A percentile compares a stretch with the other conserved stretches of the same genome.
These are phyloP conservation scores for Draba incana DNA, from an alignment of 345 rosid species.

Conservation along the genomic window DNA sequence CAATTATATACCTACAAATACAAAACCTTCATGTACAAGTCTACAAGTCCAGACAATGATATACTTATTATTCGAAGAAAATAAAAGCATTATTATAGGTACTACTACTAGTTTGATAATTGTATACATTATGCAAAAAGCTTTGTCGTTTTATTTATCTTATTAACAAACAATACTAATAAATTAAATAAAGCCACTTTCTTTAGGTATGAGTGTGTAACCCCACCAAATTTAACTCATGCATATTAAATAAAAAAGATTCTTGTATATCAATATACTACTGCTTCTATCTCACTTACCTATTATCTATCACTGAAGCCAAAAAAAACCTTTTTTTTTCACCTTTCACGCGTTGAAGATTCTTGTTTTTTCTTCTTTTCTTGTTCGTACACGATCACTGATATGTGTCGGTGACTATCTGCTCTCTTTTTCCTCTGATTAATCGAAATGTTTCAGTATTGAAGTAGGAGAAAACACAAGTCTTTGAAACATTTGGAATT, in stretches of 20 bases:
- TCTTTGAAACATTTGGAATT: constrained; percentile 2
- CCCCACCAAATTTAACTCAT: constrained; percentile 44
- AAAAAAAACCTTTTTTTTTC: neutral
- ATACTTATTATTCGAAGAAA: constrained; percentile 19
- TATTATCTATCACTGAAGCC: constrained; percentile 24
- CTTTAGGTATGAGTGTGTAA: constrained; percentile 21
- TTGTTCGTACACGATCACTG: constrained; percentile 41
- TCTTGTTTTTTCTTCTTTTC: constrained; percentile 35
- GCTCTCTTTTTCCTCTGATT: constrained; percentile 6
- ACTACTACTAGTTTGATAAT: constrained; percentile 9
- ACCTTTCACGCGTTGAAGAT: constrained; percentile 42
- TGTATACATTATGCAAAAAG: constrained; percentile 18
- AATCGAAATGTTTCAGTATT: neutral
- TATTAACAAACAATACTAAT: neutral
- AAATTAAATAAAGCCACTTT: constrained; percentile 22
- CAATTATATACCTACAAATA: constrained; percentile 27
- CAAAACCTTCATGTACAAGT: constrained; percentile 11
- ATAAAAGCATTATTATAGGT: neutral
- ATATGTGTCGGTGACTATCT: constrained; percentile 41
- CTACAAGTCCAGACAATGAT: constrained; percentile 27
- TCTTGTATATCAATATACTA: constrained; percentile 26
- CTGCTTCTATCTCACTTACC: constrained; percentile 27
- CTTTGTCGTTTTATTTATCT: constrained; percentile 9
- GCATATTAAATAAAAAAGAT: constrained; percentile 40
- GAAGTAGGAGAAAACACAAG: neutral